Evolutionary conservation across 2,329 filamentous ascomycete genomes (phyloP).

Genomic region (Microsporum canis): DNA sequence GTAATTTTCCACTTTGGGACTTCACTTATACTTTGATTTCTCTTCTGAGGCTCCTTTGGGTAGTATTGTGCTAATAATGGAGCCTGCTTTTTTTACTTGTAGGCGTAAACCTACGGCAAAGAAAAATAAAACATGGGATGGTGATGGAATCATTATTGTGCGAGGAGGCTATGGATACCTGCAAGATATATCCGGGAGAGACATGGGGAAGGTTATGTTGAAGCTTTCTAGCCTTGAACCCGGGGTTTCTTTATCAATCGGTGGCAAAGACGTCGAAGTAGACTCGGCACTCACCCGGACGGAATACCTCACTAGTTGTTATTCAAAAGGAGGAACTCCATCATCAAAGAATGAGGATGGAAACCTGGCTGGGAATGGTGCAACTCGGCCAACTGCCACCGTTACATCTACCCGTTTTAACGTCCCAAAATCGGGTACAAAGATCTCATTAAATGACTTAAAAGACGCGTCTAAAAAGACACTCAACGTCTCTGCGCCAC

Average conservation of each 20-base stretch:
- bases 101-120: constrained; percentile 59
- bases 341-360: background rate
- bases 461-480: constrained; percentile 29
- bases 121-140: constrained; percentile 69
- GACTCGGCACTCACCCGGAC: constrained; percentile 49
- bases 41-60: too few species aligned
- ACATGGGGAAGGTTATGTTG: constrained; percentile 49
- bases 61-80: constrained; percentile 2
- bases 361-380: background rate
- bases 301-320: constrained; percentile 41
- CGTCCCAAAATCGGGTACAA: background rate
- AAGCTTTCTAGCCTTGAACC: constrained; percentile 45
- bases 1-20: constrained; percentile 19
- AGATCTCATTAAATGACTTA: constrained; percentile 6
- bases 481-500: constrained; percentile 28
- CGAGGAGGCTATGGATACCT: constrained; percentile 48
- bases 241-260: constrained; percentile 50
- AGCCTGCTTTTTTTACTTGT: background rate
- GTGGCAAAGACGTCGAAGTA: constrained; percentile 58
- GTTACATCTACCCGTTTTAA: background rate
- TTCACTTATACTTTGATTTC: background rate
- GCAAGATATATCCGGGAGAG: constrained; percentile 51
- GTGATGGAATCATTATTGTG: constrained; percentile 54
- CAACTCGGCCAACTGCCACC: background rate
- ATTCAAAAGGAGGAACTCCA: constrained; percentile 12